A percentile compares a stretch with the other conserved stretches of the same genome.
phyloP scores from a whole-genome alignment of 352 stramenopile species.

The Phytophthora idaei region DNA sequence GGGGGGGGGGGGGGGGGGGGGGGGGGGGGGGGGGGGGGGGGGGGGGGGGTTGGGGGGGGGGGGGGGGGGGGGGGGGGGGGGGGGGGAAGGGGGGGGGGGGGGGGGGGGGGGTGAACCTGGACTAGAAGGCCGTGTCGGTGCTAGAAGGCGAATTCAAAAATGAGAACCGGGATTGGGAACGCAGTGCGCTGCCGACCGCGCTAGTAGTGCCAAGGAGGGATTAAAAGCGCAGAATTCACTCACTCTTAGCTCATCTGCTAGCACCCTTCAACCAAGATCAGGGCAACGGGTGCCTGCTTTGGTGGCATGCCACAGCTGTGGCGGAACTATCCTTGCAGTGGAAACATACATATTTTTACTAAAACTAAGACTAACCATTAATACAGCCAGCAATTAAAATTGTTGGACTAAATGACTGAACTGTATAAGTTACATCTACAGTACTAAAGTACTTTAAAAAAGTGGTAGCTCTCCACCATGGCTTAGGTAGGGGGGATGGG shows the following conservation, averaged over 20 bases:
- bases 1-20: no score
- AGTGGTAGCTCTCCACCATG: not conserved
- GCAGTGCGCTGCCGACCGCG: not conserved
- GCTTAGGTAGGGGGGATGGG: not conserved
- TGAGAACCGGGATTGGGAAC: not conserved
- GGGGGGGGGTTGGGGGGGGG: no score
- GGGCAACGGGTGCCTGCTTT: not conserved
- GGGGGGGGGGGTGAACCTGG: slow-evolving; percentile 4
- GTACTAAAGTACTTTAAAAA: no score
- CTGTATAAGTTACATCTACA: no score
- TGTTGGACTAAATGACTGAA: no score
- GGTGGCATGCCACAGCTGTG: not conserved
- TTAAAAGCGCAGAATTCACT: not conserved
- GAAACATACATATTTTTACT: not conserved
- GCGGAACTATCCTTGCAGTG: not conserved
- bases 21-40: no score
- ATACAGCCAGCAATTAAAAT: not conserved
- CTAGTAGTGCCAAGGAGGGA: not conserved
- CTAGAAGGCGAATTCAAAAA: slow-evolving; percentile 12
- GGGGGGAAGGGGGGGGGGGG: no score
- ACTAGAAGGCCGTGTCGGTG: slow-evolving; percentile 16
- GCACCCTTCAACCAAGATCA: not conserved
- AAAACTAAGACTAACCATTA: not conserved
- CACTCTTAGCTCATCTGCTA: not conserved
- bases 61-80: no score